Evolutionary conservation across 345 rosid genomes (phyloP), one percentile per base, ranked within the genome.

Genomic region (Litchi chinensis): DNA sequence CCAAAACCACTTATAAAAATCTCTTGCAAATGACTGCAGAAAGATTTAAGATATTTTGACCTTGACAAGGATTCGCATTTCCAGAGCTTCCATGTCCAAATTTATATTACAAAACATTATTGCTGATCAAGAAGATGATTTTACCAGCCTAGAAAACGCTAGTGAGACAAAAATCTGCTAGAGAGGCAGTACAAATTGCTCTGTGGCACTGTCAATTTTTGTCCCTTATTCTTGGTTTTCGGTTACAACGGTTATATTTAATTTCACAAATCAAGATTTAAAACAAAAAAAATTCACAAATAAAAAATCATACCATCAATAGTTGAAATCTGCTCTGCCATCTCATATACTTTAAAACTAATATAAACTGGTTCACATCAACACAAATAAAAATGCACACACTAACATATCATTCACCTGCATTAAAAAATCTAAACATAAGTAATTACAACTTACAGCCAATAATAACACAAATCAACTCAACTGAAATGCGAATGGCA

Each of bases 401-500:
- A 26, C 24, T 16, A 50, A 16, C 24, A 10, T 65, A 9, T 68
- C 26, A 0, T 41, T 18, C 9, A 12, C 15, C 43, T 40, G 28
- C 10, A 18, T 67, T 7, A 5, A 40, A 19, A n/a, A 18, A 52
- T 16, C 8, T 70, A 32, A 4, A 43, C 37, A 37, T 16, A 52
- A 8, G 10, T 28, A 32, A 18, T 32, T 52, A 22, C 9, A 41
- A 41, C 21, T 77, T 16, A 56, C 26, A 40, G 6, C 41, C 68
- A 73, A 22, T 41, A 3, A 15, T 5, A 46, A 70, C 21, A 43
- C 57, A 32, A 70, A 19, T 15, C 22, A 22, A 15, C 72, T 11
- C 21, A 65, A 68, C 79, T 54, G 40, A 59, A 21, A 48, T 60
- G 69, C 74, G n/a, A 41, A 40, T 22, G 10, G 67, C 46, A 76